Evolutionary conservation across 2,329 filamentous ascomycete genomes (phyloP).

Genomic region (Diaporthe sp.): DNA sequence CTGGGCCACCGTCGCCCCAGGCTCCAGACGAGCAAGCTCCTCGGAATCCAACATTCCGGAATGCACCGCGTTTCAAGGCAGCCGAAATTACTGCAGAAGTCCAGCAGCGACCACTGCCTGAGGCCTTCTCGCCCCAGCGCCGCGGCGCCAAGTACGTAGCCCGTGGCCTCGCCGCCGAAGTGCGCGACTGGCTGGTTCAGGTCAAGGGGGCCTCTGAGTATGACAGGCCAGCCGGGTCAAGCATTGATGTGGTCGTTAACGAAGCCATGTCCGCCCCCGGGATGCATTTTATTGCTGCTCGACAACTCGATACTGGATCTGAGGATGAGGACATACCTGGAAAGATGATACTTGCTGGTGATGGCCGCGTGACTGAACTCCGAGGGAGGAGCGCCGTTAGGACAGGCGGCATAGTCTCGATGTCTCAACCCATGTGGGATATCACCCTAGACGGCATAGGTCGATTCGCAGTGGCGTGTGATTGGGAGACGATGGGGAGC

Average conservation of each 20-base stretch:
- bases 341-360: conserved; percentile 40
- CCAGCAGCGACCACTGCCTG: conserved; percentile 43
- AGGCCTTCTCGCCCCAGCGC: conserved; percentile 51
- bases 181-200: conserved; percentile 57
- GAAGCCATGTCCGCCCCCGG: conserved; percentile 39
- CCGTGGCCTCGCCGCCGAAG: conserved; percentile 53
- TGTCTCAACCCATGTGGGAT: conserved; percentile 51
- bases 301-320: conserved; percentile 4
- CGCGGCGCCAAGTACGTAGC: conserved; percentile 48
- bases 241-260: conserved; percentile 39
- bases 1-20: conserved; percentile 8
- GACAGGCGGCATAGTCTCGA: conserved; percentile 43
- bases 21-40: not conserved
- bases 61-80: conserved; percentile 51
- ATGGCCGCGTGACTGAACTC: conserved; percentile 42
- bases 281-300: conserved; percentile 44
- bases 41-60: conserved; percentile 48
- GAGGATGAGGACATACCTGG: not conserved
- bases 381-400: conserved; percentile 41
- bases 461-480: conserved; percentile 49
- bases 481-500: conserved; percentile 44
- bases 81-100: conserved; percentile 35
- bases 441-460: conserved; percentile 44
- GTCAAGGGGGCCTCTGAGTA: conserved; percentile 47
- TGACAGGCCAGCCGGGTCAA: conserved; percentile 25